These are phyloP conservation scores for Ambrosiella cleistominuta DNA, from an alignment of 2,329 filamentous ascomycete genomes.

Conservation along the genomic window DNA sequence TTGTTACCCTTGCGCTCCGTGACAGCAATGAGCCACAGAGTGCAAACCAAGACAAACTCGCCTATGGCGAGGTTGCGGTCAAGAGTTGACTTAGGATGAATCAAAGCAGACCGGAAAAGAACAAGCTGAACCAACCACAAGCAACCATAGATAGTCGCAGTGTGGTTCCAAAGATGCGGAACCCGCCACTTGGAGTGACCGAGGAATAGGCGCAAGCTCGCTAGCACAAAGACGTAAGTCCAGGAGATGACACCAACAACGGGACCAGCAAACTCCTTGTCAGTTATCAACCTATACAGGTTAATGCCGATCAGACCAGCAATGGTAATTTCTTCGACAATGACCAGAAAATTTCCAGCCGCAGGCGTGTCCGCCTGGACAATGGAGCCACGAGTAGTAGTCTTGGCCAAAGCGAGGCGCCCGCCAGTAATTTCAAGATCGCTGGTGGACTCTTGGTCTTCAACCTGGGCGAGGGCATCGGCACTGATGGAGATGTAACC, in stretches of 20 bases:
- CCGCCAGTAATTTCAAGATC: constrained; percentile 39
- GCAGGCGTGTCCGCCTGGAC: constrained; percentile 60
- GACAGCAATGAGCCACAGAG: constrained; percentile 60
- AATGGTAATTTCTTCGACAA: constrained; percentile 60
- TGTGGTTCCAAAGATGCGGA: constrained; percentile 80
- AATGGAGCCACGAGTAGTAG: constrained; percentile 42
- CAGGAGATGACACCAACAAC: constrained; percentile 55
- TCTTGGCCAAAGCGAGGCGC: constrained; percentile 39
- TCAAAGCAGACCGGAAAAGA: constrained; percentile 68
- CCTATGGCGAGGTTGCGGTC: constrained; percentile 48
- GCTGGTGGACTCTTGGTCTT: constrained; percentile 40
- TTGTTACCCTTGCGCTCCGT: constrained; percentile 86
- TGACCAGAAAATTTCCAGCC: constrained; percentile 51
- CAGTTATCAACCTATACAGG: constrained; percentile 40
- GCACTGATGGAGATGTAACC: constrained; percentile 10
- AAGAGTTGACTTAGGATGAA: constrained; percentile 51
- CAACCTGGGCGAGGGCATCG: constrained; percentile 22
- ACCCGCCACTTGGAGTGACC: constrained; percentile 48
- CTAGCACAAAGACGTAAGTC: constrained; percentile 63
- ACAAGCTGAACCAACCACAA: constrained; percentile 65
- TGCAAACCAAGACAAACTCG: constrained; percentile 56
- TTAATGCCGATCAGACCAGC: constrained; percentile 54
- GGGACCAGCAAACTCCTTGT: constrained; percentile 33
- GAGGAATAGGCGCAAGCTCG: constrained; percentile 51
- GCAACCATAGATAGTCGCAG: constrained; percentile 60